Conservation (phyloP, 2,329 filamentous ascomycete species). For the Emmonsiellopsis sp. region DNA sequence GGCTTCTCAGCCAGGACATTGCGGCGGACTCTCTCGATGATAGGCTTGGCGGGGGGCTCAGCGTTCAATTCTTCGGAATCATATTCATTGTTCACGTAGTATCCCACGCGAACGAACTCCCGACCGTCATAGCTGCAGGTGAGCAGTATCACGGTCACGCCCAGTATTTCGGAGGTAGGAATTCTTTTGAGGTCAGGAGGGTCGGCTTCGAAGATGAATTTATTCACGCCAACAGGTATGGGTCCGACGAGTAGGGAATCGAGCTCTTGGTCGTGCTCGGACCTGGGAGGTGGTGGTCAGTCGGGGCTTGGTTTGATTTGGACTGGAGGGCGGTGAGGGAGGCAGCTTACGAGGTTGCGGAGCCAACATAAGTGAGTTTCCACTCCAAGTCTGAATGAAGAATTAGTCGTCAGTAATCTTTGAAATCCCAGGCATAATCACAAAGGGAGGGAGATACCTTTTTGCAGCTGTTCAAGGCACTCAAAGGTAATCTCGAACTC, state of each 20-base stretch:
- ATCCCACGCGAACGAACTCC: slow-evolving; percentile 95
- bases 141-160: slow-evolving; percentile 92
- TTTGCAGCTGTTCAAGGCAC: slow-evolving; percentile 87
- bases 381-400: slow-evolving; percentile 74
- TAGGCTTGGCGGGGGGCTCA: slow-evolving; percentile 83
- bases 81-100: slow-evolving; percentile 99
- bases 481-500: slow-evolving; percentile 99
- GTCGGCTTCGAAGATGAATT: slow-evolving; percentile 95
- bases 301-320: background rate
- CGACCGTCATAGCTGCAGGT: slow-evolving; percentile 93
- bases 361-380: slow-evolving; percentile 98
- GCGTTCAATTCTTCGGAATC: slow-evolving; percentile 80
- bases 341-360: slow-evolving; percentile 76
- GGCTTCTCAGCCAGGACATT: slow-evolving; percentile 97
- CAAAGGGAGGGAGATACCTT: slow-evolving; percentile 49
- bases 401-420: slow-evolving; percentile 14
- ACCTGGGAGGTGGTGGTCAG: slow-evolving; percentile 42
- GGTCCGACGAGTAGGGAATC: slow-evolving; percentile 93
- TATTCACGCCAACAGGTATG: slow-evolving; percentile 96
- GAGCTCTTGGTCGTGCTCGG: slow-evolving; percentile 96
- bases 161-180: slow-evolving; percentile 87
- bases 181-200: slow-evolving; percentile 84
- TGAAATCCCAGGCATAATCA: background rate
- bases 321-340: background rate
- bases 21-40: slow-evolving; percentile 83